Conservation (phyloP, 1,139 yeast genomes). For the Pichia sp. region DNA sequence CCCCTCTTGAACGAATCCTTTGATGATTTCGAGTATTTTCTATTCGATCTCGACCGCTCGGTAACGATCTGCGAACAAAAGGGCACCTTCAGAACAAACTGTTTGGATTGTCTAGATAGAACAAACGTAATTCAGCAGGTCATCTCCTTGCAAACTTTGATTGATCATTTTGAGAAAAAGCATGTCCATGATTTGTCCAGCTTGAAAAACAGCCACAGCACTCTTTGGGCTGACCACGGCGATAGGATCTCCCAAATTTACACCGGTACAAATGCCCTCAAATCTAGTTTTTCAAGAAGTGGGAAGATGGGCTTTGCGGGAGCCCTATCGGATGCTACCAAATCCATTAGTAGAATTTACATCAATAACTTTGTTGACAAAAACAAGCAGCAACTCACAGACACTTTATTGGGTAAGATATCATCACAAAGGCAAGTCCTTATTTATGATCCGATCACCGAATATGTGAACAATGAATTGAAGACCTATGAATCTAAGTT, state of each 20-base stretch:
- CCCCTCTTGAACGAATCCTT: constrained; percentile 62
- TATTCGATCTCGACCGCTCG: constrained; percentile 49
- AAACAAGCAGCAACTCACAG: constrained; percentile 82
- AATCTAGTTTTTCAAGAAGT: constrained; percentile 87
- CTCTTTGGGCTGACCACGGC: constrained; percentile 97
- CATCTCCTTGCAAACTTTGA: constrained; percentile 62
- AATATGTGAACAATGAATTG: constrained; percentile 65
- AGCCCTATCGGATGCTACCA: constrained; percentile 91
- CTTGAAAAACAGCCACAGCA: constrained; percentile 62
- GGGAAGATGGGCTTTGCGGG: constrained; percentile 98
- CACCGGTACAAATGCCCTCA: constrained; percentile 95
- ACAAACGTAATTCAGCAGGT: constrained; percentile 92
- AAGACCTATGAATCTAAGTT: constrained; percentile 48
- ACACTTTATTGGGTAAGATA: constrained; percentile 74
- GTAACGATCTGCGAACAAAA: constrained; percentile 62
- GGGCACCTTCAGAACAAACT: constrained; percentile 89
- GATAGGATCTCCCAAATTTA: constrained; percentile 95
- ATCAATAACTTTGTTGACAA: constrained; percentile 94
- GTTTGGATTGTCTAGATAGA: constrained; percentile 92
- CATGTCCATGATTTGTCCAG: constrained; percentile 41
- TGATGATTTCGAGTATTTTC: constrained; percentile 75
- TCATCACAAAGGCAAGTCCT: constrained; percentile 66
- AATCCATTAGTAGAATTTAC: constrained; percentile 90
- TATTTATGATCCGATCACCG: constrained; percentile 84
- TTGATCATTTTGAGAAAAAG: constrained; percentile 51